Evolutionary conservation across 31 red algal species (phyloP), one percentile per base, ranked within the genome.

Genomic region (Porphyra umbilicalis): DNA sequence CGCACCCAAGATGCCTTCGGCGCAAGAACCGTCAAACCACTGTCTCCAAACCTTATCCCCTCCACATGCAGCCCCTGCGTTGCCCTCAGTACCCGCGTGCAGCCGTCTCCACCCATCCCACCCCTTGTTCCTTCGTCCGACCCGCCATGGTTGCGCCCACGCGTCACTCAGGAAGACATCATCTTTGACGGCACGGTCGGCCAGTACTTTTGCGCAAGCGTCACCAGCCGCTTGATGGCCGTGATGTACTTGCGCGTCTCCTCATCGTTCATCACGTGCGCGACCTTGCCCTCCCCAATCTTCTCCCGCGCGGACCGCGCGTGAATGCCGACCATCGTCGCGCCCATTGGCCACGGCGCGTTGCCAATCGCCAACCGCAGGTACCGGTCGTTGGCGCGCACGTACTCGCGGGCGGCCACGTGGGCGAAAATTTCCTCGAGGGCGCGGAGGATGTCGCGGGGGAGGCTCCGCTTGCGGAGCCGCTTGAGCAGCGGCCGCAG

Each of bases 221-320:
- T 96, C 34, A 96, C 75, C 32, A 96, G 83, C n/a, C 94, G 83
- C 84, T 97, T 97, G 16, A 97, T 80, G 6, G 84, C 91, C 80
- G 93, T 90, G 33, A 97, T 93, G 77, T 93, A 97, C 39, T 97
- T 97, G 35, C 95, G 82, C 14, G 91, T 89, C 79, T 88, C 74
- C 76, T 97, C 95, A 76, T 97, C 95, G 83, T 97, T 97, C 95
- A 97, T 97, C 9, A 97, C 91, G 80, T 97, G 95, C 30, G 95
- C 95, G 77, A 97, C 90, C 37, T 97, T 97, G 37, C 90, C 95
- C 86, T 97, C 95, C n/a, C 91, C 88, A 84, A 97, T 97, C 78
- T 97, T 97, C 80, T 97, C 95, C 34, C 95, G 82, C 34, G 95
- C 95, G 39, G 95, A 86, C 13, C 95, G 83, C 13, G 95, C 87